Percentiles rank a stretch among this genome's conserved stretches.
Evolutionary conservation across 305 asterid genomes (phyloP).

Genomic region (Withania somnifera): DNA sequence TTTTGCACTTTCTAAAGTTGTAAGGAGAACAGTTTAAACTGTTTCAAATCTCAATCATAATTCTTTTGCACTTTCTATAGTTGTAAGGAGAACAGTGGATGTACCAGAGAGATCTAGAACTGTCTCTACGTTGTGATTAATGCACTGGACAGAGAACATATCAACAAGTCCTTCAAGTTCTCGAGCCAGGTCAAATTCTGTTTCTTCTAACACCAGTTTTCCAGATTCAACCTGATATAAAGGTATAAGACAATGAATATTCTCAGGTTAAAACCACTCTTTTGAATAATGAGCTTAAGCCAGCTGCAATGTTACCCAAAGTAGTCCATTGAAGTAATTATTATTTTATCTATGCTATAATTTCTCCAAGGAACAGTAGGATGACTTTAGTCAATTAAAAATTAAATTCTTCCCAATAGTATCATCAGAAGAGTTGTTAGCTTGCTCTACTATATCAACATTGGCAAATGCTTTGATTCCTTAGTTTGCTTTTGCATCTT

Average conservation of each 20-base stretch:
- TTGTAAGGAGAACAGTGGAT: background rate
- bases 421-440: background rate
- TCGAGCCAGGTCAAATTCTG: constrained; percentile 80
- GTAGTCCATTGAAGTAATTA: background rate
- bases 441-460: background rate
- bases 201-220: constrained; percentile 72
- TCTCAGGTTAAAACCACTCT: background rate
- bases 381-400: background rate
- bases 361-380: background rate
- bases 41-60: background rate
- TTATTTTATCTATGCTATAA: too few relatives aligned
- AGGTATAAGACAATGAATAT: background rate
- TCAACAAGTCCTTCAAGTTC: constrained; percentile 94
- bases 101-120: constrained; percentile 86
- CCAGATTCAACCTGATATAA: constrained; percentile 84
- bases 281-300: background rate
- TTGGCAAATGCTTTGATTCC: background rate
- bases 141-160: constrained; percentile 89
- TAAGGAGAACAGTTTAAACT: background rate
- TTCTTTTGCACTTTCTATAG: background rate
- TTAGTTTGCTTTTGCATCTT: constrained; percentile 1
- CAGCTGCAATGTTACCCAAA: background rate
- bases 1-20: background rate
- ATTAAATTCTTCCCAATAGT: background rate
- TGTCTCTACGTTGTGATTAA: constrained; percentile 76